phyloP scores from a whole-genome alignment of 139 green algal species.

The Coelastrella sp. region DNA sequence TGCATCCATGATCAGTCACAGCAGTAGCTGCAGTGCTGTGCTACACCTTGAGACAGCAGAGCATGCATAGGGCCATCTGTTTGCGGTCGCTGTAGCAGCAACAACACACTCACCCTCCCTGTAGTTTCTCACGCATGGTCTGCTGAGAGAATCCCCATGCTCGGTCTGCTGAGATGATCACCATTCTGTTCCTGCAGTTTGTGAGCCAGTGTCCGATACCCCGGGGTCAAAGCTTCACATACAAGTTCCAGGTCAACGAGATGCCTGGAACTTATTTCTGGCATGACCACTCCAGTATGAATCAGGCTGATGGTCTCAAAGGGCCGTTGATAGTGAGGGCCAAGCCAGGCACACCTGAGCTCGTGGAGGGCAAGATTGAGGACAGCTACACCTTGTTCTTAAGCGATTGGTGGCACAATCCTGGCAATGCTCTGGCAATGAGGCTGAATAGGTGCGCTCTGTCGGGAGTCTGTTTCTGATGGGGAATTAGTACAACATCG shows the following conservation, averaged over 20 bases:
- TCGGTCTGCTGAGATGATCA: no score
- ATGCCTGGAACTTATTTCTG: constrained; percentile 69
- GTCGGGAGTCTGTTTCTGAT: not conserved
- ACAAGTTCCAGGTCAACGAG: constrained; percentile 49
- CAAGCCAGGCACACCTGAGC: not conserved
- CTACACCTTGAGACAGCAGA: no score
- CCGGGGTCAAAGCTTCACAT: constrained; percentile 49
- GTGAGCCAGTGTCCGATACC: constrained; percentile 65
- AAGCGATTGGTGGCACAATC: constrained; percentile 59
- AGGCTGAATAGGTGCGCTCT: constrained; percentile 54
- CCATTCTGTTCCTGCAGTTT: constrained; percentile 19
- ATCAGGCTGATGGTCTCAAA: constrained; percentile 68
- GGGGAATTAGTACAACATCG: no score
- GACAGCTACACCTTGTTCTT: constrained; percentile 60
- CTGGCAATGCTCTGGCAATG: constrained; percentile 53
- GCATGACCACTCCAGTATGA: constrained; percentile 67
- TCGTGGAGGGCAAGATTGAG: constrained; percentile 13
- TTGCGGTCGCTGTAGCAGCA: no score
- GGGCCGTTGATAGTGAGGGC: constrained; percentile 71
- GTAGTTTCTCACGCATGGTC: no score
- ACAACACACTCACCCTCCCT: no score
- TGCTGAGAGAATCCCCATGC: no score
- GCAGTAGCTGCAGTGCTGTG: no score
- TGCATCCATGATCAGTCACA: no score
- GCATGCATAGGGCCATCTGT: no score